Conservation (phyloP, 331 rosid species). For the Rhamnella rubrinervis region DNA sequence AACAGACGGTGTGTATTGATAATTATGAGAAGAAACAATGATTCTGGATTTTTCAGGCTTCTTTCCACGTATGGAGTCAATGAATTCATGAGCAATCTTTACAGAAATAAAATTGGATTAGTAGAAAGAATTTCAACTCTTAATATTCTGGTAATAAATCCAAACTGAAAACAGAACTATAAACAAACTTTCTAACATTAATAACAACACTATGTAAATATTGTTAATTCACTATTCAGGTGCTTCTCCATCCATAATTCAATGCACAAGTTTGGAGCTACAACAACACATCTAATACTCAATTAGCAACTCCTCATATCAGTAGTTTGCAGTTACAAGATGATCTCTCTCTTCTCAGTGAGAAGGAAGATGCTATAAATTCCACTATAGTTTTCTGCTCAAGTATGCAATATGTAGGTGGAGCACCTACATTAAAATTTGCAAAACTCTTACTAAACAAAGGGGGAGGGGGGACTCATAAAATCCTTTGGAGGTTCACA, state of each 20-base stretch:
- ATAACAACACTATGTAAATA: background rate
- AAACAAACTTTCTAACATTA: background rate
- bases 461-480: too few relatives aligned
- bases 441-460: background rate
- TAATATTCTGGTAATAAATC: conserved; percentile 3
- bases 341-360: background rate
- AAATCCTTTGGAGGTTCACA: background rate
- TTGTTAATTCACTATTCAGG: background rate
- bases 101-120: conserved; percentile 30
- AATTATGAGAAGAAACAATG: conserved; percentile 94
- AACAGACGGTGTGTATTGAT: conserved; percentile 69
- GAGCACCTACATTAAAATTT: background rate
- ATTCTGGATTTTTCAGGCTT: conserved; percentile 60
- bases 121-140: conserved; percentile 6
- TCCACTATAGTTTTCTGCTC: background rate
- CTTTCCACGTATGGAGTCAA: conserved; percentile 59
- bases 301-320: background rate
- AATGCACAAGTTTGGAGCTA: background rate
- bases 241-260: background rate
- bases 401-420: too few relatives aligned
- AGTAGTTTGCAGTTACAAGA: background rate
- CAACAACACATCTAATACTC: too few relatives aligned
- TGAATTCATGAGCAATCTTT: conserved; percentile 81
- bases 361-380: background rate
- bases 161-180: background rate